Evolutionary conservation across 2,329 filamentous ascomycete species (phyloP), one percentile per base, ranked within the genome.

Genomic region (Curvularia lunata): DNA sequence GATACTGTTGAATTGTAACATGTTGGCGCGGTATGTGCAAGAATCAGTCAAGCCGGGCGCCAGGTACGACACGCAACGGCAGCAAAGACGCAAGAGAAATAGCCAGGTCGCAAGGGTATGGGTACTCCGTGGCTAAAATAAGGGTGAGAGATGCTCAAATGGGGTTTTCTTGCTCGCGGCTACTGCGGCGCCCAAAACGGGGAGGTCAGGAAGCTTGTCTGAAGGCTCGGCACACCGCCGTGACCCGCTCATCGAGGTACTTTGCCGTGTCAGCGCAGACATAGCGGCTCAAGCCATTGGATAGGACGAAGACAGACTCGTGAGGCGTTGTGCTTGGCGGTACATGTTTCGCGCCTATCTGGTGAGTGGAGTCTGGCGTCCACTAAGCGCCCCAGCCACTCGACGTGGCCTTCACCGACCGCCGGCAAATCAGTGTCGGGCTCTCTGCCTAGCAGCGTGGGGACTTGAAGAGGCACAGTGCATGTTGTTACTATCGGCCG

Each of bases 1-100:
- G 50, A 70, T 42, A 37, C 53, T 68, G 16, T 62, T 54, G 52
- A 67, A 71, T 47, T 57, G 57, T 59, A 70, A 65, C 27, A 47
- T 63, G 49, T 56, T 42, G 54, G 46, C 45, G 40, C 41, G 30
- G 18, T 23, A 30, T 18, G 19, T 18, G 25, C 21, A 38, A 16
- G 45, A 48, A 28, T 28, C 49, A 41, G 49, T 1, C 49, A 41
- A 50, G 49, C 40, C 52, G 46, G 54, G 41, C 52, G 37, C 50
- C 38, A 27, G 12, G 53, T n/a, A 50, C n/a, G 40, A 32, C 28
- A 30, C 9, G 8, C 28, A 30, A 12, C 28, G 8, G 10, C 28
- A 30, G 28, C 38, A 45, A 28, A 34, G 32, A 34, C 32, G 32
- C 32, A 34, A 18, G 16, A 8, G 34, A 37, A 37, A 54, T 27